Evolutionary conservation across 169 alveolate species (phyloP).

Genomic region (Eimeria zaria): DNA sequence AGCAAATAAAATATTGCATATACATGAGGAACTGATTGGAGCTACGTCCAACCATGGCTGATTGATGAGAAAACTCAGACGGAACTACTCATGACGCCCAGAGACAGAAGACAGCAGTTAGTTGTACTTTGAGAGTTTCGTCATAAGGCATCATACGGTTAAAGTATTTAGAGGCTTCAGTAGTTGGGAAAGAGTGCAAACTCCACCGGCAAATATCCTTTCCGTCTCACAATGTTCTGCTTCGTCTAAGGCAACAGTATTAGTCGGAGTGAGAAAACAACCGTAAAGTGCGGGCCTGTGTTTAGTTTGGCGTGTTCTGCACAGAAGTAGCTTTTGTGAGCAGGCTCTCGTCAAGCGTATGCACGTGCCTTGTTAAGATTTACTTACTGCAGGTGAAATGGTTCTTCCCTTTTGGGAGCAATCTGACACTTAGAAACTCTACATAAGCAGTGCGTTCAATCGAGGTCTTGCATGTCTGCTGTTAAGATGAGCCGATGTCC

Average conservation of each 20-base stretch:
- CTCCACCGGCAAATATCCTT: background rate
- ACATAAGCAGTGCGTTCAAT: background rate
- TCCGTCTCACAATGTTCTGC: background rate
- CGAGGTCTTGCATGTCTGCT: background rate
- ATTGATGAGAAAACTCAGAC: background rate
- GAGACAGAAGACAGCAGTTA: background rate
- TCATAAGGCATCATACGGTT: background rate
- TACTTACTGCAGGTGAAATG: background rate
- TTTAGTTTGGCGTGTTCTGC: background rate
- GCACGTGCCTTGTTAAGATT: background rate
- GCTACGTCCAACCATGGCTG: background rate
- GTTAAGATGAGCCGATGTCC: too few relatives aligned
- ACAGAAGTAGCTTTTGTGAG: background rate
- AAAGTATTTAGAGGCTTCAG: background rate
- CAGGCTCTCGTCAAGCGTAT: background rate
- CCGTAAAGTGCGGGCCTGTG: background rate
- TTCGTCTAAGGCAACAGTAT: background rate
- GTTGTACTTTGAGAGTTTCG: background rate
- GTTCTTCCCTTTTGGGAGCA: background rate
- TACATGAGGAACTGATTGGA: background rate
- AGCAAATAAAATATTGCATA: too few relatives aligned
- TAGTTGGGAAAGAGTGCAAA: background rate
- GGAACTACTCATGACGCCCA: background rate
- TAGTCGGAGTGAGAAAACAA: background rate
- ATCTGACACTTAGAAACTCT: background rate